Evolutionary conservation across 805 yeast species (phyloP).

Genomic region (Wickerhamomyces strasburgensis): DNA sequence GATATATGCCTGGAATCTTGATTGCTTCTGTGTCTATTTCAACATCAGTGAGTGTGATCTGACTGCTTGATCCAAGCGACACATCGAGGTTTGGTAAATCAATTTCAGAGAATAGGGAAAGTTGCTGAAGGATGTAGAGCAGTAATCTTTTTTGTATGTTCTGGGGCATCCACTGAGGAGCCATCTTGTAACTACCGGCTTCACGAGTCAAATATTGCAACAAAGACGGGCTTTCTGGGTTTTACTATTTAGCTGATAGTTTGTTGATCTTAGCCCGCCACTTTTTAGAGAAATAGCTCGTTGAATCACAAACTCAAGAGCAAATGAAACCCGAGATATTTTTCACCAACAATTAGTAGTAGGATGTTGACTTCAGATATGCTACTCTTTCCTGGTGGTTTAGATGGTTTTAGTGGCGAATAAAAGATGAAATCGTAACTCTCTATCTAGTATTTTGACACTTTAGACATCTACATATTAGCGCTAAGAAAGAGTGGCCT

Average conservation of each 20-base stretch:
- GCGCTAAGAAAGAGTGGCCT: too few species aligned
- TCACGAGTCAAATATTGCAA: too few species aligned
- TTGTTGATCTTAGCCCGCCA: background rate
- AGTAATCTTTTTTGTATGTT: constrained; percentile 78
- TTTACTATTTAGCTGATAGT: too few species aligned
- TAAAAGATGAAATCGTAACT: too few species aligned
- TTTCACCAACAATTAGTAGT: too few species aligned
- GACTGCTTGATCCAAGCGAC: constrained; percentile 55
- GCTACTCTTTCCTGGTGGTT: too few species aligned
- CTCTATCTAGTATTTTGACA: too few species aligned
- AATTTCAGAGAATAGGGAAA: constrained; percentile 74
- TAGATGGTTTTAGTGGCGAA: too few species aligned
- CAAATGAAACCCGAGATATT: too few species aligned
- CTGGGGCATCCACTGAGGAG: constrained; percentile 68
- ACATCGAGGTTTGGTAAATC: constrained; percentile 81
- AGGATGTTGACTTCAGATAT: too few species aligned
- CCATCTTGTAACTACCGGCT: constrained; percentile 22
- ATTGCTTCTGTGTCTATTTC: constrained; percentile 69
- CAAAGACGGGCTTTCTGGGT: too few species aligned
- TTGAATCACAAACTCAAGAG: background rate
- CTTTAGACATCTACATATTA: too few species aligned
- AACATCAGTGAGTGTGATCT: constrained; percentile 53
- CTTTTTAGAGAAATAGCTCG: background rate
- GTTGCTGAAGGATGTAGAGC: constrained; percentile 73
- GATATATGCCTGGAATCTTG: constrained; percentile 55